phyloP scores from a whole-genome alignment of 768 basidiomycete genomes.

The Agrocybe praecox region DNA sequence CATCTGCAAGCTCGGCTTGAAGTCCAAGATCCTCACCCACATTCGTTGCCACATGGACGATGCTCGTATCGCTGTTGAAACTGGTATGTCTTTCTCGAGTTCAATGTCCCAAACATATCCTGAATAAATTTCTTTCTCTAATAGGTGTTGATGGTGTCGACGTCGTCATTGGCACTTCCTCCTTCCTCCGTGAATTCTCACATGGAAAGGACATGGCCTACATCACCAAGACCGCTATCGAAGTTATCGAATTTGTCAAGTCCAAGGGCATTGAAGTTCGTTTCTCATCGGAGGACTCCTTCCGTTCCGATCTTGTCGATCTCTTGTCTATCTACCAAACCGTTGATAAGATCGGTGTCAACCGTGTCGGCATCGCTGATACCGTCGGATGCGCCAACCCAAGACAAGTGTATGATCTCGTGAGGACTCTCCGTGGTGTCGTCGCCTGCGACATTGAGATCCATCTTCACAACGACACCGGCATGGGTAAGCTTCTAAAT shows the following conservation, averaged over 20 bases:
- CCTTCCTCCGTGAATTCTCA: constrained; percentile 98
- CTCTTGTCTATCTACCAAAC: constrained; percentile 98
- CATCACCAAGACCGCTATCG: constrained; percentile 98
- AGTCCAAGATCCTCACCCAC: constrained; percentile 96
- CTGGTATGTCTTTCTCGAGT: constrained; percentile 54
- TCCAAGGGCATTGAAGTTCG: constrained; percentile 99
- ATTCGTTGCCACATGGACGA: constrained; percentile 99
- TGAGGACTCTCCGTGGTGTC: constrained; percentile 93
- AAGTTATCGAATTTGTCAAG: constrained; percentile 99
- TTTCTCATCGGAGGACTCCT: constrained; percentile 99
- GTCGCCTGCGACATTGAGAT: constrained; percentile 98
- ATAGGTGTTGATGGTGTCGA: constrained; percentile 97
- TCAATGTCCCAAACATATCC: not conserved
- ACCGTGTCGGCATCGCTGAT: constrained; percentile 98
- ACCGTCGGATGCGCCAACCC: constrained; percentile 99
- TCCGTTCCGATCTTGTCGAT: constrained; percentile 99
- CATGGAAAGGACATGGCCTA: constrained; percentile 99
- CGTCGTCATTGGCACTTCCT: constrained; percentile 98
- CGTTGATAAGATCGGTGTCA: constrained; percentile 98
- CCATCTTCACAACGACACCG: constrained; percentile 98
- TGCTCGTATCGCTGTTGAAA: constrained; percentile 97
- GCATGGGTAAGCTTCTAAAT: constrained; percentile 65
- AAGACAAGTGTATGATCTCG: constrained; percentile 97
- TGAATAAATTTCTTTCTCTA: constrained; percentile 6
- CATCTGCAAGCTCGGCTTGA: constrained; percentile 98